Percentiles rank a stretch among this genome's conserved stretches.
Conservation (phyloP, 306 rosid genomes). For the Gastrolobium bilobum region DNA sequence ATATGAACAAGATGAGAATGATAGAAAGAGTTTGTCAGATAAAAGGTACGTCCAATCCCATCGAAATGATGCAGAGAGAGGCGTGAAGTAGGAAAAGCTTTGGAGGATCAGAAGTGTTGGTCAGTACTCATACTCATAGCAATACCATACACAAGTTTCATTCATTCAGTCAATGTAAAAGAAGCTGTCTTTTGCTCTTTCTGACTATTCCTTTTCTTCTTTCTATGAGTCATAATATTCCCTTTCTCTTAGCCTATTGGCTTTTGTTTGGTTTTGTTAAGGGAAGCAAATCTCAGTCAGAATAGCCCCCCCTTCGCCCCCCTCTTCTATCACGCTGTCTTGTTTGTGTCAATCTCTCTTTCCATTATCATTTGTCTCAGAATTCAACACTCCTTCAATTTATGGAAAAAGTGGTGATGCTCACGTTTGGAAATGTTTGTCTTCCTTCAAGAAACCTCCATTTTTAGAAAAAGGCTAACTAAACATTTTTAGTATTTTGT, state of each 20-base stretch:
- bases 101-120: slow-evolving; percentile 21
- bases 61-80: slow-evolving; percentile 57
- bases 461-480: slow-evolving; percentile 58
- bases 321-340: slow-evolving; percentile 63
- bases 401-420: slow-evolving; percentile 56
- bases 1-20: slow-evolving; percentile 38
- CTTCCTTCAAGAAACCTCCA: slow-evolving; percentile 76
- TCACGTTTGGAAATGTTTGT: slow-evolving; percentile 62
- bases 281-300: slow-evolving; percentile 82
- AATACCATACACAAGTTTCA: neutral
- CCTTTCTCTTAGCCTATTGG: slow-evolving; percentile 56
- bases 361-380: slow-evolving; percentile 51
- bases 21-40: slow-evolving; percentile 61
- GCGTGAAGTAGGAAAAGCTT: slow-evolving; percentile 73
- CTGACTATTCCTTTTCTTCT: slow-evolving; percentile 60
- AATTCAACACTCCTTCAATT: slow-evolving; percentile 50
- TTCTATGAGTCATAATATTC: slow-evolving; percentile 65
- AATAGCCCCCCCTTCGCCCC: slow-evolving; percentile 46
- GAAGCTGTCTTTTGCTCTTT: slow-evolving; percentile 24
- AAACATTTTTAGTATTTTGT: slow-evolving; percentile 56
- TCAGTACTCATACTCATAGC: neutral
- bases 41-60: slow-evolving; percentile 79
- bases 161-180: slow-evolving; percentile 41
- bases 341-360: slow-evolving; percentile 75
- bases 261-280: slow-evolving; percentile 69